A percentile compares a stretch with the other conserved stretches of the same genome.
Evolutionary conservation across 352 stramenopile species (phyloP).

Genomic region (Aphanomyces cochlioides): DNA sequence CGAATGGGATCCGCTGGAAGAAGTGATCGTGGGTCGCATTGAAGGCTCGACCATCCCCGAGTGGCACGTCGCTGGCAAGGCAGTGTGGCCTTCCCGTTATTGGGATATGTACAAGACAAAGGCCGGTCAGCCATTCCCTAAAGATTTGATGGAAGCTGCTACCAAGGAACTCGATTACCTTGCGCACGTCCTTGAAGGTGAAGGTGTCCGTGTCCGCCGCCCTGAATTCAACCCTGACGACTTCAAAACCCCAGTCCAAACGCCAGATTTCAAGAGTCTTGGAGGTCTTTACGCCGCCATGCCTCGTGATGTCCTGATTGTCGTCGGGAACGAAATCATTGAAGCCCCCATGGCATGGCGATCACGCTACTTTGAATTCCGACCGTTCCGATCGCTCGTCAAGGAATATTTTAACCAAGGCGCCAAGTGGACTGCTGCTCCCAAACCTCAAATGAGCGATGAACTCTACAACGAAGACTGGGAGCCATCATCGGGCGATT

Average conservation of each 20-base stretch:
- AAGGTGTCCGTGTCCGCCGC: conserved; percentile 79
- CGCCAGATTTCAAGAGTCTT: conserved; percentile 80
- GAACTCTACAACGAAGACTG: conserved; percentile 87
- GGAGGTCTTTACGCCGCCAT: conserved; percentile 86
- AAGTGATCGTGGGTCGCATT: conserved; percentile 87
- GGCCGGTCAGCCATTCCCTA: conserved; percentile 69
- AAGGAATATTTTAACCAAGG: conserved; percentile 88
- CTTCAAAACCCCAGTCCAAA: conserved; percentile 74
- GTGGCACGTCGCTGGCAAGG: conserved; percentile 87
- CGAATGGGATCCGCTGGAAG: conserved; percentile 87
- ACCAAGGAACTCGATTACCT: conserved; percentile 85
- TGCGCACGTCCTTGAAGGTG: conserved; percentile 71
- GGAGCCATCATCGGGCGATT: conserved; percentile 65
- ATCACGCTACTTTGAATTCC: conserved; percentile 88
- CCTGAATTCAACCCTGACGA: conserved; percentile 60
- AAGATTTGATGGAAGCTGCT: conserved; percentile 67
- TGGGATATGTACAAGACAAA: conserved; percentile 90
- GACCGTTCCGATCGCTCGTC: conserved; percentile 83
- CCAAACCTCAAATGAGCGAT: conserved; percentile 88
- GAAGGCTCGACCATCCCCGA: conserved; percentile 88
- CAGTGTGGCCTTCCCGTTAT: conserved; percentile 83
- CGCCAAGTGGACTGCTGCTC: conserved; percentile 83
- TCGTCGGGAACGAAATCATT: conserved; percentile 88
- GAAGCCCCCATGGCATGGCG: conserved; percentile 88
- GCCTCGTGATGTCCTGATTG: conserved; percentile 84